phyloP scores from a whole-genome alignment of 345 rosid species.

The Populus davidiana region DNA sequence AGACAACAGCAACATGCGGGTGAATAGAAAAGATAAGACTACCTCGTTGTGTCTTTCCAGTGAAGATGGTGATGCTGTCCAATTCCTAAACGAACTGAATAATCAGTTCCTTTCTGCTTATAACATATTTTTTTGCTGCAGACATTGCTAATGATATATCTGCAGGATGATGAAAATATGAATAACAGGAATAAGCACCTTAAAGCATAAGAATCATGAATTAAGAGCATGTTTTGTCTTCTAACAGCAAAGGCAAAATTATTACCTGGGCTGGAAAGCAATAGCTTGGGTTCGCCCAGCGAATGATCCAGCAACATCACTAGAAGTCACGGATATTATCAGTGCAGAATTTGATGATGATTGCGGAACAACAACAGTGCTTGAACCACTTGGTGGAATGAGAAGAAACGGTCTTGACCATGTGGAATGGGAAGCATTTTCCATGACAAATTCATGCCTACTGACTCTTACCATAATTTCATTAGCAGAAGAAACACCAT shows the following conservation, averaged over 20 bases:
- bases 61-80: constrained; percentile 84
- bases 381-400: constrained; percentile 79
- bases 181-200: not conserved
- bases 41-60: constrained; percentile 83
- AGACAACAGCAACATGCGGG: not conserved
- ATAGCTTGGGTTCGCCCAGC: constrained; percentile 76
- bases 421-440: constrained; percentile 35
- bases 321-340: constrained; percentile 69
- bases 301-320: constrained; percentile 58
- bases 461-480: constrained; percentile 60
- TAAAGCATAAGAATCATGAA: not conserved
- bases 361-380: constrained; percentile 67
- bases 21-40: constrained; percentile 14
- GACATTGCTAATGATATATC: constrained; percentile 83
- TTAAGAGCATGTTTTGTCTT: no score
- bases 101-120: constrained; percentile 84
- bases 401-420: constrained; percentile 85
- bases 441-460: constrained; percentile 41
- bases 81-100: constrained; percentile 53
- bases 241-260: constrained; percentile 1
- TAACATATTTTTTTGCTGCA: constrained; percentile 73
- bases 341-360: constrained; percentile 59
- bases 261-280: constrained; percentile 84
- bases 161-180: constrained; percentile 28
- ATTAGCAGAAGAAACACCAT: constrained; percentile 41